Evolutionary conservation across 306 rosid species (phyloP), one percentile per base, ranked within the genome.

Genomic region (Gastrolobium villosum): DNA sequence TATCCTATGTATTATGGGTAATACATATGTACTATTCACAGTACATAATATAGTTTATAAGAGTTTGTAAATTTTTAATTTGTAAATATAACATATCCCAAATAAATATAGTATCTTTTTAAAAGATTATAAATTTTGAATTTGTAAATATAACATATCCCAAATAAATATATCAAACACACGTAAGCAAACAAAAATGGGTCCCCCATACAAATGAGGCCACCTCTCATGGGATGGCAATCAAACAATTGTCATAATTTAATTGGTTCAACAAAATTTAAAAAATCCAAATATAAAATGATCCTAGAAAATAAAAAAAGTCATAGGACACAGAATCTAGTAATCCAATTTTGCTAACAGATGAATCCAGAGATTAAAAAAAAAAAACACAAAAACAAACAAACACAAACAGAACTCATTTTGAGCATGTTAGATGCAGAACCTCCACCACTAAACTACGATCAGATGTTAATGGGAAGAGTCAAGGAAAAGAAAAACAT

Each of bases 331-430:
- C 6, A 52, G 8, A 52, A 14, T 50, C 13, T 28, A n/a, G 13
- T n/a, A 68, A 48, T 46, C 39, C 15, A 70, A 10, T 66, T 69
- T 43, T 60, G 45, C 9, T 9, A 53, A 9, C 32, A 76, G 40
- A 75, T 7, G 48, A 61, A 43, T 15, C 35, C 40, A 63, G 14
- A 50, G n/a, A 40, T 40, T 10, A 45, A 39, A 61, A 6, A 62
- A 70, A 50, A 45, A 2, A 4, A 3, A 49, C 0, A 45, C 4
- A 10, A 8, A 20, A 20, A 20, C 26, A 20, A 20, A 20, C 26
- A 20, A 20, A 20, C 26, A 20, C 26, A 20, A 20, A 20, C 26
- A 20, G 26, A 20, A 40, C 14, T 4, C 39, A 30, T 30, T 5
- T 3, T 32, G 6, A 61, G 7, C 73, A 66, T 49, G 59, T 72